Conservation (phyloP, 345 rosid species). For the Acer campestre region DNA sequence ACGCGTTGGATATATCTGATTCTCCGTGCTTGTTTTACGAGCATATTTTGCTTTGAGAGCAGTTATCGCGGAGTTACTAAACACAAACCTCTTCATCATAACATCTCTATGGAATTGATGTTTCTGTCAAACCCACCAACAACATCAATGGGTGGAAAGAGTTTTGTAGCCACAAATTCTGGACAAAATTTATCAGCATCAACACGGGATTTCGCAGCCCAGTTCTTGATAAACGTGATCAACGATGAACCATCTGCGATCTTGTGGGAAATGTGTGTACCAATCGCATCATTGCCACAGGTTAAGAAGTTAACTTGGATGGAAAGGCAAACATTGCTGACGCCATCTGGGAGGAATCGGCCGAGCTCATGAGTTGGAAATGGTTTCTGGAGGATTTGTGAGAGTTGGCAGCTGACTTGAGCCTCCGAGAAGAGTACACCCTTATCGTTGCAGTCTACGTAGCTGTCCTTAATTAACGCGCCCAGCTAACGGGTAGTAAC, state of each 20-base stretch:
- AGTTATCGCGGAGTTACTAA: slow-evolving; percentile 29
- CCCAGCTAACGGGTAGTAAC: background rate
- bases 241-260: background rate
- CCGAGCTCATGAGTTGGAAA: background rate
- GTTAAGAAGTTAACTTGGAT: slow-evolving; percentile 3
- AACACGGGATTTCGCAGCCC: slow-evolving; percentile 14
- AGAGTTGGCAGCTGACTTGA: background rate
- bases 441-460: background rate
- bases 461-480: background rate
- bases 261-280: background rate
- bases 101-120: slow-evolving; percentile 35
- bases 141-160: slow-evolving; percentile 33
- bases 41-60: slow-evolving; percentile 32
- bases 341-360: background rate
- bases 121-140: slow-evolving; percentile 14
- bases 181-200: slow-evolving; percentile 16
- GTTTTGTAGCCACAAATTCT: slow-evolving; percentile 13
- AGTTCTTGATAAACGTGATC: background rate
- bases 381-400: background rate
- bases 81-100: slow-evolving; percentile 41
- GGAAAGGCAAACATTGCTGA: background rate
- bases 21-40: background rate
- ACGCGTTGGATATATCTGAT: slow-evolving; percentile 25
- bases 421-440: background rate
- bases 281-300: background rate